Evolutionary conservation across 2,329 filamentous ascomycete genomes (phyloP), one percentile per base, ranked within the genome.

Genomic region (Aspergillus carbonarius): DNA sequence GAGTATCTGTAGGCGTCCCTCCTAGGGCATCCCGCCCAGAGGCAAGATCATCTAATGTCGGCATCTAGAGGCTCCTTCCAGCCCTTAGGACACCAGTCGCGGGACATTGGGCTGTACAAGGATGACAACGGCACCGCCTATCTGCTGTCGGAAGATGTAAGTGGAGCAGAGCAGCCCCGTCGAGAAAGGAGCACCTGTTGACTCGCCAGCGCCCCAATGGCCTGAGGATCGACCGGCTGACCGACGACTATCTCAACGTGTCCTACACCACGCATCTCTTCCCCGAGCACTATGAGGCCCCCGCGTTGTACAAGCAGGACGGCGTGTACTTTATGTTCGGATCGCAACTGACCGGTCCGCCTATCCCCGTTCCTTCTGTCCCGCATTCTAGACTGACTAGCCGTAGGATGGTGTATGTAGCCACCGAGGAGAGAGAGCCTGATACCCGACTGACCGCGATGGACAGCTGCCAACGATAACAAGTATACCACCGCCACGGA

Each of bases 311-410:
- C 56, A 89, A 89, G 71, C 79, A 81, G 7, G 77, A 82, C 13
- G 82, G 79, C 1, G 79, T 81, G 0, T 90, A 88, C 71, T 89
- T 83, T 72, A 83, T 89, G 74, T 88, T 90, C 66, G 86, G 82
- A 2, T 86, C 83, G 0, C 77, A 81, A 44, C 68, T 84, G 12
- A 84, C 81, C 1, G 62, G 62, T 35, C 4, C 1, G 6, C 34
- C 1, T 20, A 3, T 30, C 32, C 1, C 3, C 2, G 0, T 6
- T 1, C 5, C 4, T 23, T 2, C 6, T 7, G 23, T 1, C 4
- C 10, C 1, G 17, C 2, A 5, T 30, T 15, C 15, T 34, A 5
- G 1, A 18, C 60, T 42, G 51, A 63, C 40, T 2, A 2, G 18
- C 8, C 18, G 20, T 27, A 61, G 59, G 59, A 56, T 61, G 59